These are phyloP conservation scores for Clonostachys rosea DNA, from an alignment of 2,329 filamentous ascomycete genomes.

Conservation along the genomic window DNA sequence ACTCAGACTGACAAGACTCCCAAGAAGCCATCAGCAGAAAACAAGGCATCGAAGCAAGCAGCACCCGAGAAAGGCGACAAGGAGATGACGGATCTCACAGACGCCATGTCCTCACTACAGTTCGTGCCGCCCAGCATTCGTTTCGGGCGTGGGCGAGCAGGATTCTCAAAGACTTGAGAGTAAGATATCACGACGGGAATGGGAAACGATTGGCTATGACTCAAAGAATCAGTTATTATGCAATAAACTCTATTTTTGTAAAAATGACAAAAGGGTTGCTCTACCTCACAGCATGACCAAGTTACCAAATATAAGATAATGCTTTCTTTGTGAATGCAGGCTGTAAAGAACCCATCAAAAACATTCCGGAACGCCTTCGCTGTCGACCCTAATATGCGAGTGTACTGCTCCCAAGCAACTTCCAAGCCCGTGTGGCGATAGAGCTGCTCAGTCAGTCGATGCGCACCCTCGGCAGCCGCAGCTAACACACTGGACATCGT, in stretches of 20 bases:
- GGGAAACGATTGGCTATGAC: background rate
- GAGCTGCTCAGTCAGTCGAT: conserved; percentile 63
- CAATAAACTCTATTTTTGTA: too few species aligned
- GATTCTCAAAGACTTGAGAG: conserved; percentile 31
- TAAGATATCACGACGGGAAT: background rate
- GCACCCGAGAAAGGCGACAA: conserved; percentile 27
- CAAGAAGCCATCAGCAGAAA: conserved; percentile 1
- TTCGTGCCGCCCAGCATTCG: conserved; percentile 66
- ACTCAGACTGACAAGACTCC: background rate
- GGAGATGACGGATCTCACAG: conserved; percentile 58
- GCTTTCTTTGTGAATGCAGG: too few species aligned
- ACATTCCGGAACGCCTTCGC: too few species aligned
- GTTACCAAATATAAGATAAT: too few species aligned
- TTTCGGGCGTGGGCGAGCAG: conserved; percentile 55
- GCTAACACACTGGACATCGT: conserved; percentile 88
- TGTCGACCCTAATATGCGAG: too few species aligned
- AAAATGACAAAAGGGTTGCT: too few species aligned
- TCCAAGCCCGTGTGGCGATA: background rate
- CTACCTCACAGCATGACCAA: too few species aligned
- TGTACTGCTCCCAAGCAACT: too few species aligned
- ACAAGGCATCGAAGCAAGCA: conserved; percentile 2
- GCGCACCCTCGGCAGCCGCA: conserved; percentile 91
- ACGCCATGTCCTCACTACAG: conserved; percentile 66
- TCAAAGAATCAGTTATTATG: background rate
- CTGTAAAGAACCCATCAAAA: too few species aligned